Percentiles rank a stretch among this genome's conserved stretches.
phyloP scores from a whole-genome alignment of 352 stramenopile species.

The Thalassiosira livingstoniorum region DNA sequence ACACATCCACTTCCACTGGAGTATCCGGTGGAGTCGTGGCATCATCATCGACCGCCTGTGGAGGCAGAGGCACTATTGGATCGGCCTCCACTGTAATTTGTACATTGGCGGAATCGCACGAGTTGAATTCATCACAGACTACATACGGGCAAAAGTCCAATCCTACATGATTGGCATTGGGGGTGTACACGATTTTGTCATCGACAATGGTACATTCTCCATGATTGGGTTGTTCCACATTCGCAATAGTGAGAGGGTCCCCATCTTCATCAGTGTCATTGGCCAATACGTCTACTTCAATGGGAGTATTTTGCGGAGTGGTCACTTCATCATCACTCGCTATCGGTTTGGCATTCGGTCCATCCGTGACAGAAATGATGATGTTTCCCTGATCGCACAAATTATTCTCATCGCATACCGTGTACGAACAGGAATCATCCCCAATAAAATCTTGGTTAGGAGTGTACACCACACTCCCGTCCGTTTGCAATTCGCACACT shows the following conservation, averaged over 20 bases:
- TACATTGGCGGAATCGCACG: not conserved
- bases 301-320: not conserved
- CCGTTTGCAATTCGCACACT: constrained; percentile 21
- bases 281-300: constrained; percentile 31
- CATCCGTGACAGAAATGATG: too few relatives aligned
- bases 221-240: constrained; percentile 24
- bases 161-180: constrained; percentile 7
- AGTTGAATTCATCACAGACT: constrained; percentile 14
- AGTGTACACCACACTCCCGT: constrained; percentile 20
- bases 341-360: too few relatives aligned
- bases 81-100: not conserved
- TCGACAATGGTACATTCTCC: constrained; percentile 14
- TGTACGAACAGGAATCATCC: constrained; percentile 5
- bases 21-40: constrained; percentile 5
- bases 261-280: constrained; percentile 56
- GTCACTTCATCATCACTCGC: not conserved
- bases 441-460: constrained; percentile 15
- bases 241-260: constrained; percentile 24
- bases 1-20: constrained; percentile 30
- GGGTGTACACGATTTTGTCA: constrained; percentile 21
- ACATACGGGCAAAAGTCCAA: constrained; percentile 20
- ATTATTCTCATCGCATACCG: not conserved
- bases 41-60: too few relatives aligned
- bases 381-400: not conserved
- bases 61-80: too few relatives aligned